Percentiles rank a stretch among this genome's conserved stretches.
phyloP scores from a whole-genome alignment of 305 asterid genomes.

The Andrographis paniculata region DNA sequence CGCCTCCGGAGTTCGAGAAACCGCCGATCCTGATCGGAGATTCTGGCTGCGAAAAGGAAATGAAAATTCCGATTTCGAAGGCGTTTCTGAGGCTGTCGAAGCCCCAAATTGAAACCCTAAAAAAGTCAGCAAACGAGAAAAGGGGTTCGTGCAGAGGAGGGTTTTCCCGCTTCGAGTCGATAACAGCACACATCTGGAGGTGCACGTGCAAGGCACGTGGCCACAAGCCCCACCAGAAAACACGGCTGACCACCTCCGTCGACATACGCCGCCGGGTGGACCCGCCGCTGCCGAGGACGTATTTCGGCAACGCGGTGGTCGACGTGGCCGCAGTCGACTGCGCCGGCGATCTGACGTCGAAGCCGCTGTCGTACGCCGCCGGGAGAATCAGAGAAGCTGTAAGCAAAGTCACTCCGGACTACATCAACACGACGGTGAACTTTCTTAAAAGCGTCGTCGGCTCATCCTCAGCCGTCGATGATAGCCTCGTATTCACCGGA shows the following conservation, averaged over 20 bases:
- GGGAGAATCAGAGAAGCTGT: not conserved
- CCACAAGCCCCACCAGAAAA: not conserved
- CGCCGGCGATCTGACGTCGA: not conserved
- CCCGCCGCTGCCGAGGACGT: not conserved
- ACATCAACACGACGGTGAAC: not conserved
- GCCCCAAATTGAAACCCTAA: not conserved
- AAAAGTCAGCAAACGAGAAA: not conserved
- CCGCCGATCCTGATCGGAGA: not conserved
- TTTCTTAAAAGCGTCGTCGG: not conserved
- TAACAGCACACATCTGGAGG: not conserved
- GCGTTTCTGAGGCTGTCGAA: not conserved
- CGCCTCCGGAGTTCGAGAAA: not conserved
- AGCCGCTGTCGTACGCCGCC: not conserved
- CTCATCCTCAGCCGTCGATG: not conserved
- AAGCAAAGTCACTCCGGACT: not conserved
- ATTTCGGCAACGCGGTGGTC: not conserved
- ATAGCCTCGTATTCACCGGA: not conserved
- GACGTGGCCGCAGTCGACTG: not conserved
- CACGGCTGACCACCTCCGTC: not conserved
- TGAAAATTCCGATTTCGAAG: not conserved
- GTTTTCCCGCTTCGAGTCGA: not conserved
- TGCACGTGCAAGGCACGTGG: not conserved
- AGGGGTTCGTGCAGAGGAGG: not conserved
- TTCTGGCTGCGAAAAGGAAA: not conserved
- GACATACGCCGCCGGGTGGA: not conserved